phyloP scores from a whole-genome alignment of 2,329 filamentous ascomycete genomes.

The Arachnopeziza araneosa region DNA sequence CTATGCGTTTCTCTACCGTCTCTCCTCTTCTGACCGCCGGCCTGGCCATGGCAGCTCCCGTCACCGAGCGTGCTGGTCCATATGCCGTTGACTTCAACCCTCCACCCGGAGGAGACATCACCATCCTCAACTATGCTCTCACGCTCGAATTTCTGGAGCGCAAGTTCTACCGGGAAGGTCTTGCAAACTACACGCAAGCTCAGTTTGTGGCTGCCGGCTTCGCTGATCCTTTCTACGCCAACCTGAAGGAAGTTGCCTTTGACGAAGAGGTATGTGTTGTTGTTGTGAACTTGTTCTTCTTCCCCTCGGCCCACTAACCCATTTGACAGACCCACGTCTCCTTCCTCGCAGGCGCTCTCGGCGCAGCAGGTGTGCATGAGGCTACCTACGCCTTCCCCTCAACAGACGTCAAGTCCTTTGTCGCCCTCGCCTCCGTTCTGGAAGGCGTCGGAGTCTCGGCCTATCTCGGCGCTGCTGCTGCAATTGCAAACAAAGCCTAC shows the following conservation, averaged over 20 bases:
- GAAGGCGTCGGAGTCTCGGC: conserved; percentile 54
- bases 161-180: conserved; percentile 55
- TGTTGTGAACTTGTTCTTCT: conserved; percentile 22
- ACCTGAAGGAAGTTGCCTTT: conserved; percentile 47
- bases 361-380: conserved; percentile 44
- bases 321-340: conserved; percentile 50
- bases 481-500: conserved; percentile 51
- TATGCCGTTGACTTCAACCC: conserved; percentile 14
- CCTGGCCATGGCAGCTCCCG: conserved; percentile 13
- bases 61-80: conserved; percentile 8
- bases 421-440: conserved; percentile 46
- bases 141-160: conserved; percentile 54
- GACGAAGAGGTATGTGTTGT: conserved; percentile 48
- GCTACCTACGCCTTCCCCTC: conserved; percentile 53
- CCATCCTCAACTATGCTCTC: conserved; percentile 42
- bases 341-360: conserved; percentile 47
- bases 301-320: too few species aligned
- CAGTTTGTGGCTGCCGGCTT: conserved; percentile 50
- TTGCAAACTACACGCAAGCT: conserved; percentile 48
- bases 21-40: conserved; percentile 12
- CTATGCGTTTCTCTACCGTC: conserved; percentile 21
- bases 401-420: conserved; percentile 43
- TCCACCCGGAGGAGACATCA: conserved; percentile 9
- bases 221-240: conserved; percentile 47
- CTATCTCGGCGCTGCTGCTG: conserved; percentile 57